Evolutionary conservation across 805 yeast genomes (phyloP), one percentile per base, ranked within the genome.

Genomic region (Peterozyma xylosa): DNA sequence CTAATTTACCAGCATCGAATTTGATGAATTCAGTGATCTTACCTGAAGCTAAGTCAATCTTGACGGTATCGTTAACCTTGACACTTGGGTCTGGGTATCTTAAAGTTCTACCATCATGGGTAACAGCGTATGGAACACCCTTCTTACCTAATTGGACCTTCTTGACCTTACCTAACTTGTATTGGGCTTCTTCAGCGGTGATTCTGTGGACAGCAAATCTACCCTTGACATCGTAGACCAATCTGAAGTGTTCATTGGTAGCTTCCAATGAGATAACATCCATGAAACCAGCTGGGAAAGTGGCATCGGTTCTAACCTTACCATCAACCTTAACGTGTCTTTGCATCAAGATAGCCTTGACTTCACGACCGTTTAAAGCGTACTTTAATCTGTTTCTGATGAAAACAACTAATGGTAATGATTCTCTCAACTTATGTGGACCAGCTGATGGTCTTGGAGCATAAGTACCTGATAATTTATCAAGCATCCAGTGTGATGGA

Each of bases 401-500:
- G 79, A 91, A 91, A 60, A 90, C 91, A 67, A 91, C 80, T 74
- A 90, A 83, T 70, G 98, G 98, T 68, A 90, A 84, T 53, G 96
- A 90, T 79, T 90, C 98, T 74, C 97, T 84, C 71, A 90, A 82
- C 77, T 91, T 93, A 82, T 91, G 99, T 71, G 99, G 99, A 80
- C 99, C 99, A 63, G 96, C 84, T 55, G 97, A 89, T 69, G 98
- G 96, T 80, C 98, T 89, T 79, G 99, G 99, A 56, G 99, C 99
- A 73, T 93, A 93, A 68, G 87, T 80, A 72, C 99, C 99, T 69
- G 97, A 86, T 78, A 93, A 81, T 80, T 93, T 93, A 95, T 95
- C 99, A 80, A 93, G 87, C 95, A 93, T 86, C 99, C 99, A 93
- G 85, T 93, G 99, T 80, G 90, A 85, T 82, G 99, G 99, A 73